Conservation (phyloP, 2,329 filamentous ascomycete genomes). For the Rhytidhysteron rufulum region DNA sequence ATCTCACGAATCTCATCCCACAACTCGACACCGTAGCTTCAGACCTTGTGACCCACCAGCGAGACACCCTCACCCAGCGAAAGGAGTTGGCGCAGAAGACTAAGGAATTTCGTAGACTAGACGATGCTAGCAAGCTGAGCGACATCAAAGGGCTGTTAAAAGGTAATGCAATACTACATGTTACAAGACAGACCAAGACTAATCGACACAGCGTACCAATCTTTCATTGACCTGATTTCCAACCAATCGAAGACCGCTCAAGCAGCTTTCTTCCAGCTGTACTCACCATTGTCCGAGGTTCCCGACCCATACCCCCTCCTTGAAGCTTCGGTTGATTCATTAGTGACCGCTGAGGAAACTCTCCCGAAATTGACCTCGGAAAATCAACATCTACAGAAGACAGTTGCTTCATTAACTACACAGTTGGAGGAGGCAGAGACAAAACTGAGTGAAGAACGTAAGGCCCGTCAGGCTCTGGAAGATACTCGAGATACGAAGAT, state of each 20-base stretch:
- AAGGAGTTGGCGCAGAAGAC: constrained; percentile 99
- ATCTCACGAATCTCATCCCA: constrained; percentile 77
- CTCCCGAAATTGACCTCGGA: constrained; percentile 85
- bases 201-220: constrained; percentile 74
- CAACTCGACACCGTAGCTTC: constrained; percentile 90
- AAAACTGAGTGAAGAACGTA: constrained; percentile 73
- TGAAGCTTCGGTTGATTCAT: constrained; percentile 91
- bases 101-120: constrained; percentile 93
- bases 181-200: constrained; percentile 7
- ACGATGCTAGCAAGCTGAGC: constrained; percentile 78
- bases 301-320: constrained; percentile 95
- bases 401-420: constrained; percentile 67
- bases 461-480: constrained; percentile 70
- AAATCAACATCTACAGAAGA: constrained; percentile 81
- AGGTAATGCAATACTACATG: constrained; percentile 47
- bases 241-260: constrained; percentile 95
- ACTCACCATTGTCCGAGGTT: constrained; percentile 89
- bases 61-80: constrained; percentile 90
- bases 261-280: constrained; percentile 86
- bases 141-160: constrained; percentile 91
- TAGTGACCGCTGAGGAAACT: constrained; percentile 88
- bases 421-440: constrained; percentile 82
- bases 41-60: constrained; percentile 87
- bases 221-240: constrained; percentile 92
- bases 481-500: constrained; percentile 72